phyloP scores from a whole-genome alignment of 2,329 filamentous ascomycete species.

The Colletotrichum abscissum region DNA sequence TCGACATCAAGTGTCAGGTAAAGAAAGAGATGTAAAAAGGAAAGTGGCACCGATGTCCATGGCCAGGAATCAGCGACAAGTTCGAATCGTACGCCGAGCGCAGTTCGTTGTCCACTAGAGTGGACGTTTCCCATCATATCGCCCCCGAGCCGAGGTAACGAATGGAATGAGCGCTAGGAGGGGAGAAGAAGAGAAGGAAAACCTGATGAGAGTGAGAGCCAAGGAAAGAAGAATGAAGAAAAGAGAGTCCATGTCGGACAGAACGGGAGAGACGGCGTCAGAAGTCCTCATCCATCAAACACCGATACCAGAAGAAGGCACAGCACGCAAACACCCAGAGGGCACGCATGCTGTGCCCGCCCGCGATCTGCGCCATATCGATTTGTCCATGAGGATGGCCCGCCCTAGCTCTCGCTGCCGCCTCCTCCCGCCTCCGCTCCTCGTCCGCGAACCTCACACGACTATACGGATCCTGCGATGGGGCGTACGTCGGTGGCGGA shows the following conservation, averaged over 20 bases:
- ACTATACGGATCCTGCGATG: constrained; percentile 10
- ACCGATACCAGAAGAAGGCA: constrained; percentile 32
- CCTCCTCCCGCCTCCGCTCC: constrained; percentile 8
- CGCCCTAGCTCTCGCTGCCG: background rate
- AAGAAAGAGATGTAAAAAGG: background rate
- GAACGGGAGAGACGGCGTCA: background rate
- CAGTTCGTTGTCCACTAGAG: background rate
- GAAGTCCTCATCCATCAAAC: constrained; percentile 31
- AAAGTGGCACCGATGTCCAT: background rate
- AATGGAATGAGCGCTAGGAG: background rate
- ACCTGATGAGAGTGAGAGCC: background rate
- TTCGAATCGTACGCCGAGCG: background rate
- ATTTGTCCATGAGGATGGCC: background rate
- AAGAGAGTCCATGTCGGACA: background rate
- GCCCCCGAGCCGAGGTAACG: background rate
- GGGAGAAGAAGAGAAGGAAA: background rate
- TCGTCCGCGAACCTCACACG: constrained; percentile 29
- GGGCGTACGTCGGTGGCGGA: constrained; percentile 23
- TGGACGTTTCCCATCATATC: background rate
- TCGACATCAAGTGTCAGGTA: background rate
- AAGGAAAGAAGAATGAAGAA: background rate
- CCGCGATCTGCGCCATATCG: constrained; percentile 22
- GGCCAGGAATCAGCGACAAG: no score
- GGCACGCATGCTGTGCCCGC: constrained; percentile 6
- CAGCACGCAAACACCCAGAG: constrained; percentile 32